Evolutionary conservation across 2,329 filamentous ascomycete species (phyloP), one percentile per base, ranked within the genome.

Genomic region (Gaeumannomyces tritici): DNA sequence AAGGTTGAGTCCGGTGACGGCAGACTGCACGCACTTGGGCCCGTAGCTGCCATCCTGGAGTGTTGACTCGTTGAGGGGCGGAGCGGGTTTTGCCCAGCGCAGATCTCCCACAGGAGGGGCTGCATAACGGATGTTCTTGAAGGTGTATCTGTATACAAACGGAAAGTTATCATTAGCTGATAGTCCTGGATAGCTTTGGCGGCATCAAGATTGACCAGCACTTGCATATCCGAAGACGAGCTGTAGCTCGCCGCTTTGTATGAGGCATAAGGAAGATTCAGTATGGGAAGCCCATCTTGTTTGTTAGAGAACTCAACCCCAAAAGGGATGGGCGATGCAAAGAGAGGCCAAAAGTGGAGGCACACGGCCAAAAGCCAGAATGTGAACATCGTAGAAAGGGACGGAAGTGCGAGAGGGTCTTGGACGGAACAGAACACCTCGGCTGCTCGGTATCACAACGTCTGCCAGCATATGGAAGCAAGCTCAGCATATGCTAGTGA

Each of bases 121-220:
- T 2, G 75, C 77, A 66, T 75, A 79, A 0, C 75, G 74, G 61
- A 79, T 75, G 63, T 78, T 78, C 62, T 73, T 73, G 67, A 78
- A 79, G 47, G 67, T 69, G 63, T 76, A 75, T 33, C 73, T 70
- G 66, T 33, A 60, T 18, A 58, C 26, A 29, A 35, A 35, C 33
- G 12, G 33, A 35, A 35, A 13, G 13, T 18, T 12, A 35, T 5
- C 1, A 5, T 15, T 35, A 35, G 33, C 3, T 35, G 33, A 15
- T 5, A 15, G 33, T 5, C 13, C 18, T 4, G 24, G 27, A 35
- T 57, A n/a, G 13, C 4, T 11, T 47, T 57, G 28, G 4, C 15
- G 21, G 27, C 42, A 33, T 1, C 24, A 13, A n/a, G 29, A 18
- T 9, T 56, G 28, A 57, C 42, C 12, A 55, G 11, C 24, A 63